Conservation (phyloP, 495 filamentous ascomycete species). For the Aspergillus homomorphus region DNA sequence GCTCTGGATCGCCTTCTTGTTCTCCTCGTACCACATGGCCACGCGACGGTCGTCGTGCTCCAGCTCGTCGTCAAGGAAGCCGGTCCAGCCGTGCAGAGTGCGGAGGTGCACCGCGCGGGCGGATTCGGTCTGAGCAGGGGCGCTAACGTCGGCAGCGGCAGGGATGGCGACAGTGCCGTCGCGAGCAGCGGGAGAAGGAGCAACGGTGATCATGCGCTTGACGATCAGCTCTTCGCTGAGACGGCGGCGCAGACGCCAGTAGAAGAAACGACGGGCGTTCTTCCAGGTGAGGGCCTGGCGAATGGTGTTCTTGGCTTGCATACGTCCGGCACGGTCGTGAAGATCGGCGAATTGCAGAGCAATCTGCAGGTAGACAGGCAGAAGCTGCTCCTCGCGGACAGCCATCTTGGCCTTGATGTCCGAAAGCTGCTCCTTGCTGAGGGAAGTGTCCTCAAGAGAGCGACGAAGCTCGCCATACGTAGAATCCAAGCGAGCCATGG, state of each 20-base stretch:
- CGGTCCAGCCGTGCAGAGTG: slow-evolving; percentile 74
- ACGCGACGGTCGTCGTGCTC: slow-evolving; percentile 76
- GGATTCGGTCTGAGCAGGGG: slow-evolving; percentile 33
- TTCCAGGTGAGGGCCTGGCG: slow-evolving; percentile 79
- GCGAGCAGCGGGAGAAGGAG: slow-evolving; percentile 30
- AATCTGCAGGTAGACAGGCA: slow-evolving; percentile 92
- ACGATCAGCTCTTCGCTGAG: slow-evolving; percentile 95
- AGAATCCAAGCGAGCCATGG: slow-evolving; percentile 91
- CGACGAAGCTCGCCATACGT: slow-evolving; percentile 80
- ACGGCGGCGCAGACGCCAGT: slow-evolving; percentile 97
- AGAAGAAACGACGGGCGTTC: slow-evolving; percentile 96
- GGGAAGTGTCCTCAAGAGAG: slow-evolving; percentile 61
- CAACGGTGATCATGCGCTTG: slow-evolving; percentile 71
- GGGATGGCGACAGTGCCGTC: slow-evolving; percentile 36
- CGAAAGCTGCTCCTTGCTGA: slow-evolving; percentile 68
- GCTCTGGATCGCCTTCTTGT: slow-evolving; percentile 70
- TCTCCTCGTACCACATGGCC: slow-evolving; percentile 96
- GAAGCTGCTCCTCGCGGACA: slow-evolving; percentile 79
- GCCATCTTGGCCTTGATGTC: slow-evolving; percentile 83
- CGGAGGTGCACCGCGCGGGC: slow-evolving; percentile 60
- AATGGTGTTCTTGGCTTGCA: slow-evolving; percentile 95
- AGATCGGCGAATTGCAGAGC: slow-evolving; percentile 94
- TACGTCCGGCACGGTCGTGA: slow-evolving; percentile 94
- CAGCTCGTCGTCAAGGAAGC: slow-evolving; percentile 60
- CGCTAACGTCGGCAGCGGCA: slow-evolving; percentile 18